Conservation (phyloP, 805 yeast genomes). For the Grigorovia jiainica region DNA sequence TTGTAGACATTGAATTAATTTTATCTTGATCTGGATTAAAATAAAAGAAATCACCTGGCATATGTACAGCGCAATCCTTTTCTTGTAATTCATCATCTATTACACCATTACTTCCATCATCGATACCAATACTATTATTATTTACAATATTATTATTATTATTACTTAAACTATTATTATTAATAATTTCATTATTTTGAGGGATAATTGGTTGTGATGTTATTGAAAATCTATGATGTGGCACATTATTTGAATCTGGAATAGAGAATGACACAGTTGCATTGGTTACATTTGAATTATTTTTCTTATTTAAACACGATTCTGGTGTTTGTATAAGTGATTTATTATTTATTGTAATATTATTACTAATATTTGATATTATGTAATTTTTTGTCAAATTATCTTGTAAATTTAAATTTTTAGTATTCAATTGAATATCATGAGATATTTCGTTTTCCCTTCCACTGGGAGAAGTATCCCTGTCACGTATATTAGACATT, state of each 20-base stretch:
- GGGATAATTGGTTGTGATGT: slow-evolving; percentile 35
- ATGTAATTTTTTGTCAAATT: too few species aligned
- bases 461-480: too few species aligned
- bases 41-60: slow-evolving; percentile 30
- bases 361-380: neutral
- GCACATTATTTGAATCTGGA: slow-evolving; percentile 28
- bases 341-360: too few species aligned
- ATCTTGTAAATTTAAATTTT: too few species aligned
- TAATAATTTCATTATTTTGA: neutral
- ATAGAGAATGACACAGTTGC: slow-evolving; percentile 4
- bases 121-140: neutral
- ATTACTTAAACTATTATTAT: neutral
- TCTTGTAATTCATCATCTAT: slow-evolving; percentile 11
- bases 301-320: neutral
- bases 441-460: too few species aligned
- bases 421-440: too few species aligned
- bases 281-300: neutral
- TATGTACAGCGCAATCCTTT: slow-evolving; percentile 25
- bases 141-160: neutral
- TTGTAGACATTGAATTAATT: neutral
- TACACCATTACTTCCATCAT: neutral
- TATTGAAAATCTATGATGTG: slow-evolving; percentile 46
- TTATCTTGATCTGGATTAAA: slow-evolving; percentile 9
- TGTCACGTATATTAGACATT: too few species aligned
- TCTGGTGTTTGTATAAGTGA: neutral